A percentile compares a stretch with the other conserved stretches of the same genome.
phyloP scores from a whole-genome alignment of 2,329 filamentous ascomycete species.

The Albifimbria verrucaria region DNA sequence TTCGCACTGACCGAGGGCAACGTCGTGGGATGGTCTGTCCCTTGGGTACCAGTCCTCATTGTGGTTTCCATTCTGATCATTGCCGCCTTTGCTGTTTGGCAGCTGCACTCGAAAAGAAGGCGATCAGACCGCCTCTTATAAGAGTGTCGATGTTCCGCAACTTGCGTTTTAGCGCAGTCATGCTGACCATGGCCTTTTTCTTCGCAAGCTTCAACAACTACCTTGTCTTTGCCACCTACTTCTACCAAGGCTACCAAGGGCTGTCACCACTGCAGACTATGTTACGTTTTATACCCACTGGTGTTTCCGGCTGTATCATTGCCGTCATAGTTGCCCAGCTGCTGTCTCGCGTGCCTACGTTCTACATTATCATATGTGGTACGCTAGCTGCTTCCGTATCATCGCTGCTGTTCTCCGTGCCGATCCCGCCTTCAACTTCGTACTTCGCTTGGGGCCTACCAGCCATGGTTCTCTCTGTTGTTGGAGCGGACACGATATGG shows the following conservation, averaged over 20 bases:
- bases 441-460: conserved; percentile 68
- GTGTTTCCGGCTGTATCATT: conserved; percentile 55
- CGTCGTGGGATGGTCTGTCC: conserved; percentile 62
- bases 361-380: conserved; percentile 55
- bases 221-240: conserved; percentile 66
- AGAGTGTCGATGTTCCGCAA: conserved; percentile 63
- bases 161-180: conserved; percentile 57
- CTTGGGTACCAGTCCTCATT: conserved; percentile 60
- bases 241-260: conserved; percentile 65
- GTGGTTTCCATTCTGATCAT: conserved; percentile 56
- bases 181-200: conserved; percentile 64
- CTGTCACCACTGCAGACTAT: conserved; percentile 63
- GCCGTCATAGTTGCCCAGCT: conserved; percentile 53
- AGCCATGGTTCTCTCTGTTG: conserved; percentile 62
- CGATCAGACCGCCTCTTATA: conserved; percentile 53
- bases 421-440: conserved; percentile 55
- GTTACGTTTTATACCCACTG: conserved; percentile 65
- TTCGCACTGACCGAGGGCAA: conserved; percentile 69
- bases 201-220: conserved; percentile 67
- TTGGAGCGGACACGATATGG: conserved; percentile 66
- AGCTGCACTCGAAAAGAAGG: conserved; percentile 39
- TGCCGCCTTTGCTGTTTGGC: conserved; percentile 57
- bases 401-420: conserved; percentile 60
- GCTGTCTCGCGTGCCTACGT: conserved; percentile 55
- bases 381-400: conserved; percentile 53